A percentile compares a stretch with the other conserved stretches of the same genome.
Evolutionary conservation across 768 basidiomycete genomes (phyloP).

Genomic region (Boletus sp.): DNA sequence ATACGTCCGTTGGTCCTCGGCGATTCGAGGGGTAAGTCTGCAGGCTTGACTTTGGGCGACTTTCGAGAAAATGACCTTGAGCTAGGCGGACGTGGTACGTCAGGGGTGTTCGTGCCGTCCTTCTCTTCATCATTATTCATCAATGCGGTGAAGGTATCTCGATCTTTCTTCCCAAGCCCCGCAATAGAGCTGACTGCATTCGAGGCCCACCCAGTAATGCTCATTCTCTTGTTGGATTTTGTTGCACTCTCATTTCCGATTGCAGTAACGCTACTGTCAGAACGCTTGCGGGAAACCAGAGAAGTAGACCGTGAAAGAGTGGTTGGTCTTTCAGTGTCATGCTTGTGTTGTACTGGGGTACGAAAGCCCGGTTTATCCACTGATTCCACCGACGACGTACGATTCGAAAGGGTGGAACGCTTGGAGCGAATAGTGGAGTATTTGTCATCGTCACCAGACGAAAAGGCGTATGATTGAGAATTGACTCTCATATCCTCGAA

Average conservation of each 20-base stretch:
- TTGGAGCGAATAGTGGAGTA: conserved; percentile 34
- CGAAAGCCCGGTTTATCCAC: conserved; percentile 32
- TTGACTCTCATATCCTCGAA: conserved; percentile 23
- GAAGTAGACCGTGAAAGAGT: conserved; percentile 59
- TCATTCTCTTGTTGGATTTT: conserved; percentile 40
- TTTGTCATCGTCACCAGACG: conserved; percentile 27
- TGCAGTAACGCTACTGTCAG: conserved; percentile 52
- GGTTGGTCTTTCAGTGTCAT: conserved; percentile 39
- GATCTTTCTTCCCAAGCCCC: conserved; percentile 55
- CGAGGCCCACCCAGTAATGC: conserved; percentile 55
- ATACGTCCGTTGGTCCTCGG: conserved; percentile 38
- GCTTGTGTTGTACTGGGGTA: conserved; percentile 37
- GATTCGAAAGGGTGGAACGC: conserved; percentile 28
- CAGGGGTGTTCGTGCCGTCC: conserved; percentile 16
- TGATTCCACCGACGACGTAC: conserved; percentile 32
- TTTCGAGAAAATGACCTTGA: conserved; percentile 34
- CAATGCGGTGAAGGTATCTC: conserved; percentile 60
- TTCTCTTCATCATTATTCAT: conserved; percentile 44
- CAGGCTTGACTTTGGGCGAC: conserved; percentile 26
- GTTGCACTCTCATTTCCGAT: conserved; percentile 35
- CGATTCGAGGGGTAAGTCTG: conserved; percentile 25
- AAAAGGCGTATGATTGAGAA: conserved; percentile 16
- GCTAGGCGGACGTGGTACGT: conserved; percentile 35
- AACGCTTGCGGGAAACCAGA: conserved; percentile 61
- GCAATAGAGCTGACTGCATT: conserved; percentile 62